Base-by-base conservation (phyloP, 2,329 filamentous ascomycete genomes). In the Fonsecaea erecta region DNA sequence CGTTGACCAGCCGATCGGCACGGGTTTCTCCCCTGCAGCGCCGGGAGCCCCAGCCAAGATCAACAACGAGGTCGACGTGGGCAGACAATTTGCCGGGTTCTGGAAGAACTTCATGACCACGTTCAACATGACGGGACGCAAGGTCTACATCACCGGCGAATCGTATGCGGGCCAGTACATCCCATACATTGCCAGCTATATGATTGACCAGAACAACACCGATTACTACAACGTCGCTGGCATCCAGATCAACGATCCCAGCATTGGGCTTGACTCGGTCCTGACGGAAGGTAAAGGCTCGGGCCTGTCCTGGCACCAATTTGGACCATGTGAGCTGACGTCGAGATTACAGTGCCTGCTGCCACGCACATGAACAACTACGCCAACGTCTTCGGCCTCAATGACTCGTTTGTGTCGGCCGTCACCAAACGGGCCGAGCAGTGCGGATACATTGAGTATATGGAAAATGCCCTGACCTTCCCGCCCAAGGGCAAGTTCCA, bases 391-490 rank as follows among this genome's bases (percentile, higher is more conserved):
- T 68, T 71, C 28, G 60, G 37, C 3, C 67, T 71, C 34, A 70
- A 71, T 57, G 46, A 69, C 11, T 48, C 65, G 1, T 71, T 70
- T 65, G 53, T 70, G 65, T 72, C 72, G 0, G 68, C 80, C 32
- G 74, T 84, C 12, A 75, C 80, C 37, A 68, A 64, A 4, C 71
- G 77, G 2, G 77, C 81, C 61, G 68, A 81, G 32, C 68, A 75
- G 7, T 84, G 82, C 69, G 81, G 81, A 53, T 83, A 82, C 70
- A 75, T 76, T n/a, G 73, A 75, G 1, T 83, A 77, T 71, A 74
- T 81, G 43, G 75, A 81, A 26, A 77, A 81, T 52, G 84, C 84
- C 69, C 77, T 92, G 1, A 83, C 83, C 0, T 96, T 88, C 77
- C 91, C 92, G 0, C 89, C 68, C 5, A 57, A 59, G 30, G 62